Base-by-base conservation (phyloP, 2,329 filamentous ascomycete genomes). In the Calonectria naviculata region DNA sequence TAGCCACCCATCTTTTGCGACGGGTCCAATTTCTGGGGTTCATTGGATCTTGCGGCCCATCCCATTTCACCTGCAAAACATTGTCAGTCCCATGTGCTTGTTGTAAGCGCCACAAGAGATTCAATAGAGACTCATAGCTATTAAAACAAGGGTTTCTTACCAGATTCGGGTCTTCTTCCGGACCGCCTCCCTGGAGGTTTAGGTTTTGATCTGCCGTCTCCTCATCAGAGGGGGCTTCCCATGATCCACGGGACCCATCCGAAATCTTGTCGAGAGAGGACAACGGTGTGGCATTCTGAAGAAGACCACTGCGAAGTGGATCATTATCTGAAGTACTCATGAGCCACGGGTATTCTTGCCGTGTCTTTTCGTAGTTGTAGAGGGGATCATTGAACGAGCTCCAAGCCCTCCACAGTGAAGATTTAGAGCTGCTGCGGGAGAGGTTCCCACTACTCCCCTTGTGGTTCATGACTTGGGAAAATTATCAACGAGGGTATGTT, bases 21-120 rank as follows among this genome's bases (percentile, higher is more conserved):
- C 70, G 76, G 1, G 72, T 75, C 88, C 89, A 91, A 74, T 90
- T 90, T 61, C 80, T 75, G 2, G 84, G 84, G 67, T 85, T 84
- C 4, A 60, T 70, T 4, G 81, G 82, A 67, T 85, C 84, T 19
- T 87, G 80, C 5, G 83, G 81, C 0, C 86, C 85, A 65, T 85
- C 81, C 87, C 88, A 85, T 26, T 80, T 81, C 19, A 84, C 80
- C 82, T 84, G 6, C 17, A n/a, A 44, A 31, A 34, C 31, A 13
- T 44, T 24, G 38, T 61, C 41, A 61, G 56, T 21, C 26, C 31
- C 17, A 17, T 44, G 10, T 21, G 21, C 31, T 58, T 38, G 24
- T n/a, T 24, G 17, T 24, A 3, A 10, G n/a, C 6, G 9, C n/a
- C 5, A 46, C 42, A 46, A 19, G 52, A 1, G 31, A 12, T 12